Base-by-base conservation (phyloP, 257 asterid genomes). In the Penstemon davidsonii region DNA sequence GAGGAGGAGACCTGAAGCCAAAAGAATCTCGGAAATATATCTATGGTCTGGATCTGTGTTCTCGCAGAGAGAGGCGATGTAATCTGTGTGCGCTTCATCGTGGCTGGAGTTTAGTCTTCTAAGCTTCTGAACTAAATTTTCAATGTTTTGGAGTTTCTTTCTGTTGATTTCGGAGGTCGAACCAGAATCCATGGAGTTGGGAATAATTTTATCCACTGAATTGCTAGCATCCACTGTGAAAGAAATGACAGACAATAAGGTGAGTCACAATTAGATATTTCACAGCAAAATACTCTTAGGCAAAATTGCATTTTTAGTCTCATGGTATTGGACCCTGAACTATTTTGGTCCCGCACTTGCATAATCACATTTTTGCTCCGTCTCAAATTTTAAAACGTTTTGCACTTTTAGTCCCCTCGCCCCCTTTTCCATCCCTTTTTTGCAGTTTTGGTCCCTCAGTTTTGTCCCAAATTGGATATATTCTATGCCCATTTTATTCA, bases 1-100 rank as follows among this genome's bases (percentile, higher is more conserved):
- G 18, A 93, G 97, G 66, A 90, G 92, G 67, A 94, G 96, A 9
- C 99, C 97, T 0, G 99, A 94, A 55, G 97, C 96, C 72, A 94
- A 75, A 58, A 94, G 77, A 66, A 94, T 85, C 80, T 94, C 97
- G 3, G 97, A 94, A 53, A 88, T 68, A 82, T 91, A 91, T 73
- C 99, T 74, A 75, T 88, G 86, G 50, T 91, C 95, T 0, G 95
- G 99, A 47, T 87, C 72, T 3, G 85, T 73, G 80, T 91, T 84
- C 62, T 88, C 95, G 38, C 96, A 94, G 18, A 91, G 81, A 3
- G 96, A 94, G 56, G 97, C 99, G n/a, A 94, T 94, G 84, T 94
- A 91, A 71, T 94, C 99, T 0, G 92, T 86, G 18, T 83, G 83
- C 11, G 83, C 91, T 82, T 91, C 97, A 43, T 91, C 99, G 40